These are phyloP conservation scores for Aureobasidium lini DNA, from an alignment of 2,329 filamentous ascomycete species.

Conservation along the genomic window DNA sequence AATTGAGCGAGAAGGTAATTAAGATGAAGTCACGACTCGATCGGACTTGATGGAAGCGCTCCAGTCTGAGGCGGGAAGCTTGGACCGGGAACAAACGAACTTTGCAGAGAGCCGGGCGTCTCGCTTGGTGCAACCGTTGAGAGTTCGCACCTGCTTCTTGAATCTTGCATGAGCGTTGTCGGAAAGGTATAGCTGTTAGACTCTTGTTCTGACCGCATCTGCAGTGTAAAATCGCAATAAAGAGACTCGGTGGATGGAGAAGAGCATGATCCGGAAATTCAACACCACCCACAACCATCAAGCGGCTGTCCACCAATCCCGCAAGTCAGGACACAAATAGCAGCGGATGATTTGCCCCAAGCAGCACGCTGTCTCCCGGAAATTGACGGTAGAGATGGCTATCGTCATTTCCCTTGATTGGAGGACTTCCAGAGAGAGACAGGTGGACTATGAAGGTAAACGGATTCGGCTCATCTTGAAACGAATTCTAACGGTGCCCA, in stretches of 20 bases:
- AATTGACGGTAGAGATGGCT: not conserved
- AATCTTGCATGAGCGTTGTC: not conserved
- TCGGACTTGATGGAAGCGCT: not conserved
- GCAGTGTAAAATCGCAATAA: not conserved
- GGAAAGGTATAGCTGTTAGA: constrained; percentile 5
- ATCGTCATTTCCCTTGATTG: constrained; percentile 9
- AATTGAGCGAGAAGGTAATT: not conserved
- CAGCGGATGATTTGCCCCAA: constrained; percentile 9
- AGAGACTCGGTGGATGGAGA: too few species aligned
- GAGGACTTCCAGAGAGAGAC: constrained; percentile 8
- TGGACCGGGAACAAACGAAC: not conserved
- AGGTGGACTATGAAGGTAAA: not conserved
- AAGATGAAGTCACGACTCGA: not conserved
- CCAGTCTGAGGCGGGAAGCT: not conserved
- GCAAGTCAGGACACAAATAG: not conserved
- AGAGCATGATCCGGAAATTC: too few species aligned
- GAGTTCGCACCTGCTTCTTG: not conserved
- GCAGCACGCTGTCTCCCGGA: not conserved
- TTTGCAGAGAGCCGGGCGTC: not conserved
- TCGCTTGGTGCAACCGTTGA: constrained; percentile 1
- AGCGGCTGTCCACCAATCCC: too few species aligned
- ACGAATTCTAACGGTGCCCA: not conserved
- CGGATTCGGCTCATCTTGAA: constrained; percentile 7
- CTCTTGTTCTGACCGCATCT: constrained; percentile 1
- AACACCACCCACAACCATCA: too few species aligned